A percentile compares a stretch with the other conserved stretches of the same genome.
Evolutionary conservation across 805 yeast genomes (phyloP).

Genomic region (Cyberlindnera euphorbiae): DNA sequence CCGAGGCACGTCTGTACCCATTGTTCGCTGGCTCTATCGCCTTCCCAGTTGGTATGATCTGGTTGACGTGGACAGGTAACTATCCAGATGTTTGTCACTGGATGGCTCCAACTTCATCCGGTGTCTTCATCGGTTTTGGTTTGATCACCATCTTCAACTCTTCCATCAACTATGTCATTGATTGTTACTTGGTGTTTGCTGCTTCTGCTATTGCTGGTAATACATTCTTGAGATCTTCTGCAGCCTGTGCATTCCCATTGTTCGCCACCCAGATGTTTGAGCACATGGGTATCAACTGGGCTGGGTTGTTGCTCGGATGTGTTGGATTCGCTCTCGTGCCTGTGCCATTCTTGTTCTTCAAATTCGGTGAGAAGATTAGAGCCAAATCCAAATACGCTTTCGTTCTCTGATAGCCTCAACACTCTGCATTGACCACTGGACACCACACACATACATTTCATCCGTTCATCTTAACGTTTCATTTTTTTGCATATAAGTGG

Average conservation of each 20-base stretch:
- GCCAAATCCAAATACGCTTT: slow-evolving; percentile 54
- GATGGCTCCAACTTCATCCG: slow-evolving; percentile 73
- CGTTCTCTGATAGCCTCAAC: slow-evolving; percentile 15
- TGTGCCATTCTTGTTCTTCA: slow-evolving; percentile 63
- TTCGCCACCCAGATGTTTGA: slow-evolving; percentile 70
- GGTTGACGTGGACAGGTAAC: slow-evolving; percentile 88
- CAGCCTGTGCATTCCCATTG: slow-evolving; percentile 69
- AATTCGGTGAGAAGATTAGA: slow-evolving; percentile 55
- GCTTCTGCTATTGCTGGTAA: slow-evolving; percentile 79
- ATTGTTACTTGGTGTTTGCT: slow-evolving; percentile 62
- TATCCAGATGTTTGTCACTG: slow-evolving; percentile 69
- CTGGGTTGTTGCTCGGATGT: slow-evolving; percentile 66
- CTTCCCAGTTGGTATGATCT: slow-evolving; percentile 75
- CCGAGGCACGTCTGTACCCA: slow-evolving; percentile 77
- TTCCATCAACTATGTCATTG: slow-evolving; percentile 67
- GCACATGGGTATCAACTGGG: slow-evolving; percentile 71
- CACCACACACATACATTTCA: too few species aligned
- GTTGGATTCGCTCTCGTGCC: slow-evolving; percentile 54
- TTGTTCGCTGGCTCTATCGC: slow-evolving; percentile 67
- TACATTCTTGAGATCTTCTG: slow-evolving; percentile 61
- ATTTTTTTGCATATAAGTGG: too few species aligned
- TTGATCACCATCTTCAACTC: slow-evolving; percentile 64
- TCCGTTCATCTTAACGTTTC: too few species aligned
- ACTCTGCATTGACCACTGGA: too few species aligned
- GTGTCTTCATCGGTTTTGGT: slow-evolving; percentile 63